Percentiles rank a stretch among this genome's conserved stretches.
Evolutionary conservation across 768 basidiomycete genomes (phyloP).

Genomic region (Dictyophora rubrovolvata): DNA sequence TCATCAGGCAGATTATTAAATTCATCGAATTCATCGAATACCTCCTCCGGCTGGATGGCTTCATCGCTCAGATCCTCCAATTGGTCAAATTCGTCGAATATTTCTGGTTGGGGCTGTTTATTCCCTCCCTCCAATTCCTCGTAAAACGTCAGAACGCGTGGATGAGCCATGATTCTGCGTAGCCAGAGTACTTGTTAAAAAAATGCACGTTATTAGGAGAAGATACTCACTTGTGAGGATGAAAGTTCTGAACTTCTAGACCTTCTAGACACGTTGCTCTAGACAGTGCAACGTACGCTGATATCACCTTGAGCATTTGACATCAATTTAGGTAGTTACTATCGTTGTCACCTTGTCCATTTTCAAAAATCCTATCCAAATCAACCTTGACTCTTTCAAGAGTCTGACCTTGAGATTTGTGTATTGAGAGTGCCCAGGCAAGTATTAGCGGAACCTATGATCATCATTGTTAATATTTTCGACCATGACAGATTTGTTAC

Average conservation of each 20-base stretch:
- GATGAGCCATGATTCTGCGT: slow-evolving; percentile 52
- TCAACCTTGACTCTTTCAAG: slow-evolving; percentile 93
- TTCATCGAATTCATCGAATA: slow-evolving; percentile 13
- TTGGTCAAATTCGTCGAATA: slow-evolving; percentile 12
- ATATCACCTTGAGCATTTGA: slow-evolving; percentile 29
- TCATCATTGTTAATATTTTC: neutral
- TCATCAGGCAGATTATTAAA: slow-evolving; percentile 16
- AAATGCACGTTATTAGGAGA: neutral
- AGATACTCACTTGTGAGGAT: slow-evolving; percentile 39
- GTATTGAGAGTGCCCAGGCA: slow-evolving; percentile 97
- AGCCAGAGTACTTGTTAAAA: neutral
- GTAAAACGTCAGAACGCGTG: slow-evolving; percentile 52
- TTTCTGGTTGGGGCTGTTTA: slow-evolving; percentile 19
- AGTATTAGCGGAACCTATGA: slow-evolving; percentile 80
- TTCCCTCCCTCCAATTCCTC: slow-evolving; percentile 24
- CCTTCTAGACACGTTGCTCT: slow-evolving; percentile 84
- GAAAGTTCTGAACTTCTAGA: slow-evolving; percentile 75
- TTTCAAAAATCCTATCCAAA: slow-evolving; percentile 85
- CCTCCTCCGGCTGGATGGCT: neutral
- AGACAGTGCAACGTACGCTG: slow-evolving; percentile 89
- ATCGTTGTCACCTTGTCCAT: slow-evolving; percentile 51
- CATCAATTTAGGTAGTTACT: neutral
- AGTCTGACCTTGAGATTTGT: slow-evolving; percentile 97
- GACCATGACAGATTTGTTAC: neutral
- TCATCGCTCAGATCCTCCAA: slow-evolving; percentile 17